These are phyloP conservation scores for Guadua angustifolia DNA, from an alignment of 176 grass and related monocot genomes.

Conservation along the genomic window DNA sequence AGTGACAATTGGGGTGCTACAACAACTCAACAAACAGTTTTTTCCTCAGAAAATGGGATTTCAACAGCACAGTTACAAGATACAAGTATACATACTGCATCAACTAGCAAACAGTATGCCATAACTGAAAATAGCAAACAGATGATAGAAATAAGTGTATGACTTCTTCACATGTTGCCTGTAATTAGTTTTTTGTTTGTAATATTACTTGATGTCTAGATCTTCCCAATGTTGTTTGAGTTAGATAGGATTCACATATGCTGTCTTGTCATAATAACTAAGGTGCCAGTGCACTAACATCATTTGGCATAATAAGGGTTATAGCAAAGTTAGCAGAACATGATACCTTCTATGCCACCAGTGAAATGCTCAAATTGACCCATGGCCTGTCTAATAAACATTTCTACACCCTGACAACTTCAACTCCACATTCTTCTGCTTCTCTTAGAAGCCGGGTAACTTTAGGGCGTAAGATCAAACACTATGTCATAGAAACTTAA, in stretches of 20 bases:
- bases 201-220: neutral
- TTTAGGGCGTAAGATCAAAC: slow-evolving; percentile 93
- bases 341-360: slow-evolving; percentile 66
- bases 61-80: too few relatives aligned
- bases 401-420: slow-evolving; percentile 94
- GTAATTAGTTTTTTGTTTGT: neutral
- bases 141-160: slow-evolving; percentile 9
- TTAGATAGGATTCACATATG: neutral
- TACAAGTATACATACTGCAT: too few relatives aligned
- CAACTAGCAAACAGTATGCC: too few relatives aligned
- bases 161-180: slow-evolving; percentile 8
- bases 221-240: neutral
- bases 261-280: neutral
- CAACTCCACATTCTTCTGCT: slow-evolving; percentile 72
- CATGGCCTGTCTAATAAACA: slow-evolving; percentile 94
- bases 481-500: slow-evolving; percentile 76
- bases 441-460: slow-evolving; percentile 89
- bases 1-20: too few relatives aligned
- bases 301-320: slow-evolving; percentile 5
- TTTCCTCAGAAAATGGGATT: too few relatives aligned
- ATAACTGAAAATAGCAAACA: too few relatives aligned
- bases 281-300: neutral
- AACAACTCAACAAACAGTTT: too few relatives aligned
- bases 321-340: slow-evolving; percentile 36
- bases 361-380: slow-evolving; percentile 92